phyloP scores from a whole-genome alignment of 2,329 filamentous ascomycete species.

The Aspergillus carbonarius region DNA sequence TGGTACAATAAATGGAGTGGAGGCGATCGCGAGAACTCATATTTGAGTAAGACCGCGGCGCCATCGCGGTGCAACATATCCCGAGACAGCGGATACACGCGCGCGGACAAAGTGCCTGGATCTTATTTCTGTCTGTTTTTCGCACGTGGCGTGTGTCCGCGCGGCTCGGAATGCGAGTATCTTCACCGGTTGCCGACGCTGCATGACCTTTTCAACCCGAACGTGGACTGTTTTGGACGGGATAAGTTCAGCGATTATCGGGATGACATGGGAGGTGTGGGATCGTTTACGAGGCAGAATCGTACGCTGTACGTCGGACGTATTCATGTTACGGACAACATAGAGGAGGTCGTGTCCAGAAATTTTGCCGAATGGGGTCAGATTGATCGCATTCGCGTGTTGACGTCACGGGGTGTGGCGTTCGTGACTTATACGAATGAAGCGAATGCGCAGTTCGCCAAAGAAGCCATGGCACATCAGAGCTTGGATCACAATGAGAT shows the following conservation, averaged over 20 bases:
- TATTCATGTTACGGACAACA: conserved; percentile 94
- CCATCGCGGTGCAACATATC: conserved; percentile 84
- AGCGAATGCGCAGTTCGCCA: conserved; percentile 84
- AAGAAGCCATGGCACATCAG: conserved; percentile 95
- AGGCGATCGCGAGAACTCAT: conserved; percentile 90
- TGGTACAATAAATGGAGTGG: conserved; percentile 99
- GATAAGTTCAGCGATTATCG: conserved; percentile 92
- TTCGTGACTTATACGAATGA: conserved; percentile 95
- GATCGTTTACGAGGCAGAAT: conserved; percentile 90
- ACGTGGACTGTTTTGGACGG: conserved; percentile 90
- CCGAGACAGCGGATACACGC: conserved; percentile 74
- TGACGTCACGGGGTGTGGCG: conserved; percentile 85
- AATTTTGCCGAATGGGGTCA: conserved; percentile 98
- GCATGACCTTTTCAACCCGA: conserved; percentile 88
- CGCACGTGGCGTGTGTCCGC: conserved; percentile 59
- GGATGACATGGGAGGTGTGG: conserved; percentile 97
- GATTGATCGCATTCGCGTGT: conserved; percentile 80
- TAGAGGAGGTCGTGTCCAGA: conserved; percentile 90
- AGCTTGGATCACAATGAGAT: conserved; percentile 87
- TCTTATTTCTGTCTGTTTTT: conserved; percentile 94
- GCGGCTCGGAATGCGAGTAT: conserved; percentile 91
- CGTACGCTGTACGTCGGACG: conserved; percentile 89
- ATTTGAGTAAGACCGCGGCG: conserved; percentile 77
- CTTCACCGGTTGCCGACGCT: conserved; percentile 83
- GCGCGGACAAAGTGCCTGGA: conserved; percentile 72